Percentiles rank a stretch among this genome's conserved stretches.
phyloP scores from a whole-genome alignment of 176 grass and related monocot genomes.

The Oryza officinalis region DNA sequence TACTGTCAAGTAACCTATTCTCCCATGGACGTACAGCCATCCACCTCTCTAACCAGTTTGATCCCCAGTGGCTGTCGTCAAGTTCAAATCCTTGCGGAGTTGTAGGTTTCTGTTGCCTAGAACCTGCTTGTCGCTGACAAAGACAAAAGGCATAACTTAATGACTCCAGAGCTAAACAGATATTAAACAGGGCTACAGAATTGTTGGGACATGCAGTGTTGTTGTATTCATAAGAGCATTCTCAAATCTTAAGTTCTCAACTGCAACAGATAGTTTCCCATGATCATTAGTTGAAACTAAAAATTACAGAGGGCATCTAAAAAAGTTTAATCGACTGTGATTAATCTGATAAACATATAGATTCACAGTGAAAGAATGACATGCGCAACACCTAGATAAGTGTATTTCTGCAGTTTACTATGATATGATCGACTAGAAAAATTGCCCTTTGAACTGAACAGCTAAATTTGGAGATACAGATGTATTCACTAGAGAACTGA shows the following conservation, averaged over 20 bases:
- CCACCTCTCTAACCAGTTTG: slow-evolving; percentile 99
- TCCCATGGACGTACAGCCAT: slow-evolving; percentile 98
- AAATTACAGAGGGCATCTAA: not conserved
- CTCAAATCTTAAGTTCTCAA: not conserved
- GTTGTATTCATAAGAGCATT: slow-evolving; percentile 24
- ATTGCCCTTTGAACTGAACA: not conserved
- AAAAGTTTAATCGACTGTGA: not conserved
- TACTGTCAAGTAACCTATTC: slow-evolving; percentile 81
- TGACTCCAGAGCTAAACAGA: slow-evolving; percentile 17
- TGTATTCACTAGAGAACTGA: not conserved
- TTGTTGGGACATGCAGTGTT: not conserved
- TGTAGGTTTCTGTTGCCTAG: slow-evolving; percentile 56
- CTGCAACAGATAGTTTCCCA: slow-evolving; percentile 4
- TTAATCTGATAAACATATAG: not conserved
- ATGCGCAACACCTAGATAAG: not conserved
- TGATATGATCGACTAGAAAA: not conserved
- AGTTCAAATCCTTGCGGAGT: slow-evolving; percentile 48
- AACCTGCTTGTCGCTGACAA: slow-evolving; percentile 83
- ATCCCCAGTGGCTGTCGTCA: slow-evolving; percentile 83
- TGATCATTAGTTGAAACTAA: not conserved
- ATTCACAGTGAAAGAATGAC: not conserved
- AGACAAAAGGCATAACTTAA: slow-evolving; percentile 36
- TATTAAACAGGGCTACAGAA: not conserved
- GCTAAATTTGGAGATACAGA: not conserved
- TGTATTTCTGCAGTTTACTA: not conserved